A percentile compares a stretch with the other conserved stretches of the same genome.
Conservation (phyloP, 2,329 filamentous ascomycete genomes). For the Penicillium sp. region DNA sequence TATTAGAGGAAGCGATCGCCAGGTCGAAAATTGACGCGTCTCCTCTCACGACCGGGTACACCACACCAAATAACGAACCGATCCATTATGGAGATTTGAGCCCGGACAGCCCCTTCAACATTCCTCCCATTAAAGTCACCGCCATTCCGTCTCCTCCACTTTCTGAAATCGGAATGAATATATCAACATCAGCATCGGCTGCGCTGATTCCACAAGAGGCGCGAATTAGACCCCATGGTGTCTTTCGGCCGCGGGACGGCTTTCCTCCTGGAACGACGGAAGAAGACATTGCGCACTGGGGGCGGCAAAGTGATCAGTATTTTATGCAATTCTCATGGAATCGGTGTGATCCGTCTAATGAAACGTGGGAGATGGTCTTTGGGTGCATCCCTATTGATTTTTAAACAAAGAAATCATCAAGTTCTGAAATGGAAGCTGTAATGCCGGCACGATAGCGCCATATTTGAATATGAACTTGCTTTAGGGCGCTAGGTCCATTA, state of each 20-base stretch:
- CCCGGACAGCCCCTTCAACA: not conserved
- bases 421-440: too few species aligned
- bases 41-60: not conserved
- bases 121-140: not conserved
- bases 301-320: constrained; percentile 13
- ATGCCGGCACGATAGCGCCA: too few species aligned
- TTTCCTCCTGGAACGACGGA: constrained; percentile 15
- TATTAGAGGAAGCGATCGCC: constrained; percentile 30
- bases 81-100: not conserved
- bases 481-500: too few species aligned
- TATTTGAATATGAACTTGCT: too few species aligned
- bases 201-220: constrained; percentile 24
- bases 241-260: constrained; percentile 24
- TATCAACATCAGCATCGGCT: not conserved
- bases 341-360: constrained; percentile 11
- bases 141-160: not conserved
- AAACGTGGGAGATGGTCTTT: constrained; percentile 22
- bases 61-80: not conserved
- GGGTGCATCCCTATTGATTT: constrained; percentile 23
- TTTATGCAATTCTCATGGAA: constrained; percentile 26
- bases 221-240: constrained; percentile 25
- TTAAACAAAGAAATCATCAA: not conserved
- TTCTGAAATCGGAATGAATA: not conserved
- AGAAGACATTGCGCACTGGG: constrained; percentile 24
- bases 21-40: constrained; percentile 3